Conservation (phyloP, 192 early-diverging fungal genomes). For the Mycoemilia scoparia region DNA sequence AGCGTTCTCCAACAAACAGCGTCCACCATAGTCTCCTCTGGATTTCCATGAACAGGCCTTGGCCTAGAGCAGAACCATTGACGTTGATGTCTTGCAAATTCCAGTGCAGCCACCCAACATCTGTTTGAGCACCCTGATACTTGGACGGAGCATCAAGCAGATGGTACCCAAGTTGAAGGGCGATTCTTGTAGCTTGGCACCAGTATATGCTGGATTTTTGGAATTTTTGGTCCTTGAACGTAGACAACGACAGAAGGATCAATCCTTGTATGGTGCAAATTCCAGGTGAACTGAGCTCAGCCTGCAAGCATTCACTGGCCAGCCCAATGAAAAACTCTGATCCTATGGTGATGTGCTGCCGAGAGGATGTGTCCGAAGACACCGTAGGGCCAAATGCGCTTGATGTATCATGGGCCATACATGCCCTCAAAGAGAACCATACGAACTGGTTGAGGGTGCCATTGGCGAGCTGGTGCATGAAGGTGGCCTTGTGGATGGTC, state of each 20-base stretch:
- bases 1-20: slow-evolving; percentile 26
- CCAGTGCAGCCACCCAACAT: too few species aligned
- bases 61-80: slow-evolving; percentile 16
- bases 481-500: slow-evolving; percentile 27
- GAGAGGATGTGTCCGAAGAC: slow-evolving; percentile 13
- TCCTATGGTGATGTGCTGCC: slow-evolving; percentile 11
- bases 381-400: too few species aligned
- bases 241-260: slow-evolving; percentile 18
- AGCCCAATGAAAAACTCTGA: slow-evolving; percentile 19
- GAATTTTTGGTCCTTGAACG: slow-evolving; percentile 20
- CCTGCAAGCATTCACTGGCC: slow-evolving; percentile 9
- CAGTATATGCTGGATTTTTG: slow-evolving; percentile 30
- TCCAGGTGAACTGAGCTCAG: slow-evolving; percentile 11
- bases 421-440: slow-evolving; percentile 24
- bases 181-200: slow-evolving; percentile 26
- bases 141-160: slow-evolving; percentile 22
- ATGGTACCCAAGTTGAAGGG: slow-evolving; percentile 23
- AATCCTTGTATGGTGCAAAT: slow-evolving; percentile 21
- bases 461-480: slow-evolving; percentile 14
- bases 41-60: slow-evolving; percentile 21
- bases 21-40: slow-evolving; percentile 28
- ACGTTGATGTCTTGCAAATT: too few species aligned
- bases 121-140: slow-evolving; percentile 1
- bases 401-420: too few species aligned
- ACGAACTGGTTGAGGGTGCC: slow-evolving; percentile 24